phyloP scores from a whole-genome alignment of 2,329 filamentous ascomycete species.

The Verticillium nubilum region DNA sequence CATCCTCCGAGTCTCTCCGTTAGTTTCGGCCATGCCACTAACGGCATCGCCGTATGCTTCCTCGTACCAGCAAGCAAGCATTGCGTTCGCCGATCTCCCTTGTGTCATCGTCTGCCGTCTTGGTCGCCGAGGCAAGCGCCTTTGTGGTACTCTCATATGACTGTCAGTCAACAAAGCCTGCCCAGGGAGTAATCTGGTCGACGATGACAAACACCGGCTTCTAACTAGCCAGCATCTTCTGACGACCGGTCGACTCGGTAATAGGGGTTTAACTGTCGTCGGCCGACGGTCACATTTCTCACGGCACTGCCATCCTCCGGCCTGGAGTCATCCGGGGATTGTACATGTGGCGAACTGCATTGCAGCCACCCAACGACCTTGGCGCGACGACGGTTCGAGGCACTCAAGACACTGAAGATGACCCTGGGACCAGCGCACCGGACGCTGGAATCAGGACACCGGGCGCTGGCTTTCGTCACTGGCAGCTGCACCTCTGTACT shows the following conservation, averaged over 20 bases:
- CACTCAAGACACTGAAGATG: neutral
- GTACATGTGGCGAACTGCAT: neutral
- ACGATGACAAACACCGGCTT: neutral
- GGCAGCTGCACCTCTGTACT: neutral
- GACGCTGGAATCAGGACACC: neutral
- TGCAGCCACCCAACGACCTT: neutral
- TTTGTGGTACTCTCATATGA: neutral
- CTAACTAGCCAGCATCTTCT: neutral
- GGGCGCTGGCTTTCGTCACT: neutral
- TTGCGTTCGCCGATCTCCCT: neutral
- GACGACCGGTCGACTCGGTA: neutral
- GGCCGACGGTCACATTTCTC: neutral
- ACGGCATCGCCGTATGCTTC: neutral
- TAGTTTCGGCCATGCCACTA: neutral
- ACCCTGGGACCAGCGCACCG: neutral
- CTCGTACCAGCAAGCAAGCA: neutral
- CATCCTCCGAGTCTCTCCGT: neutral
- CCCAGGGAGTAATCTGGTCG: neutral
- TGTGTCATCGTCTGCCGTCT: neutral
- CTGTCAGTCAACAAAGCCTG: neutral
- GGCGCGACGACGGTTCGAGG: neutral
- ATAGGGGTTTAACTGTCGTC: neutral
- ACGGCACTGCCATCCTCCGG: neutral
- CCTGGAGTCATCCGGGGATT: neutral
- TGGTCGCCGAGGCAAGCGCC: neutral